Conservation (phyloP, 768 basidiomycete genomes). For the Rhodotorula sphaerocarpa region DNA sequence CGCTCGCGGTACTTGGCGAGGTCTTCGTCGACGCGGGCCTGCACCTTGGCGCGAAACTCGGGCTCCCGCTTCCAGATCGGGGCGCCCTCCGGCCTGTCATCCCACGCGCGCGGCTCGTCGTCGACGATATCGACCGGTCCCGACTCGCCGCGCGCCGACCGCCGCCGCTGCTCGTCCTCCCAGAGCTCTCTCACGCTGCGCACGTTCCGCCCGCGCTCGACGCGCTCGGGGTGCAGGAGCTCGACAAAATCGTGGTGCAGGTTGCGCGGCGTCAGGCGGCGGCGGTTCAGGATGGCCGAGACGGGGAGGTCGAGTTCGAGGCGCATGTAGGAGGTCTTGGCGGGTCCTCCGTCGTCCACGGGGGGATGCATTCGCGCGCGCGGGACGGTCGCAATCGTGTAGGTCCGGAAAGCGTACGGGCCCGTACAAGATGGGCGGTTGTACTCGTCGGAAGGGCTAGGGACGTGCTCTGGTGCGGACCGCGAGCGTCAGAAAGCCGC, state of each 20-base stretch:
- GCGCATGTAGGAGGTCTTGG: slow-evolving; percentile 42
- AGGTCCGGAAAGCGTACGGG: slow-evolving; percentile 32
- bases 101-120: slow-evolving; percentile 10
- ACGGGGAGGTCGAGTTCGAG: slow-evolving; percentile 79
- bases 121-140: slow-evolving; percentile 30
- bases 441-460: neutral
- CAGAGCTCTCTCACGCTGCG: slow-evolving; percentile 85
- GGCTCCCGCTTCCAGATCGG: slow-evolving; percentile 37
- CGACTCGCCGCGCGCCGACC: slow-evolving; percentile 41
- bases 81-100: neutral
- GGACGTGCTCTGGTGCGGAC: slow-evolving; percentile 3
- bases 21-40: slow-evolving; percentile 57
- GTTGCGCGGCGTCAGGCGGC: slow-evolving; percentile 55
- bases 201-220: slow-evolving; percentile 62
- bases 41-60: slow-evolving; percentile 56
- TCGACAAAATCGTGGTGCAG: slow-evolving; percentile 61
- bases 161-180: slow-evolving; percentile 84
- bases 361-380: slow-evolving; percentile 37
- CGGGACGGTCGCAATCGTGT: slow-evolving; percentile 41
- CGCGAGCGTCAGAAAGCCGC: neutral
- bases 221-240: slow-evolving; percentile 50
- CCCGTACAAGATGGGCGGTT: slow-evolving; percentile 16
- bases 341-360: slow-evolving; percentile 35
- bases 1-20: slow-evolving; percentile 40
- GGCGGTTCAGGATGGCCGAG: slow-evolving; percentile 79